Conservation (phyloP, 2,329 filamentous ascomycete genomes). For the Amauroascus verrucosus region DNA sequence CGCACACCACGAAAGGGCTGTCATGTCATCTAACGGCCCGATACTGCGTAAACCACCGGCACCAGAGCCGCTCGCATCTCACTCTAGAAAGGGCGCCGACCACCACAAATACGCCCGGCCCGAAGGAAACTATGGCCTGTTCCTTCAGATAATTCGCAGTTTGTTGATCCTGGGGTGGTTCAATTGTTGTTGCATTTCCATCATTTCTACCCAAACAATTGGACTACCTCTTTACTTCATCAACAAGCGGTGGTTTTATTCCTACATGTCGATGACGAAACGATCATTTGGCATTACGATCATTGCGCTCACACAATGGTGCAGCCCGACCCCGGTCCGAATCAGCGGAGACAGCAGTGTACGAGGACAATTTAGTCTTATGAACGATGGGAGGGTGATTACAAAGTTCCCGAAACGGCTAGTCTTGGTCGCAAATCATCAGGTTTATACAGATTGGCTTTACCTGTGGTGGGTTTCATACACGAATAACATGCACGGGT, state of each 20-base stretch:
- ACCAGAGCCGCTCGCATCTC: constrained; percentile 1
- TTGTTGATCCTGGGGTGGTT: constrained; percentile 39
- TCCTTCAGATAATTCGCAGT: constrained; percentile 38
- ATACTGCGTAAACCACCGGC: constrained; percentile 25
- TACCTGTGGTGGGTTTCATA: constrained; percentile 61
- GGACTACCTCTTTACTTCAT: constrained; percentile 52
- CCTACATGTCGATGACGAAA: constrained; percentile 57
- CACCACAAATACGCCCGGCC: constrained; percentile 21
- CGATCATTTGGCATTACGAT: constrained; percentile 54
- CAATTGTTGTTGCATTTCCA: constrained; percentile 33
- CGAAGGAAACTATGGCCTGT: constrained; percentile 36
- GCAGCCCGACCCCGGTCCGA: constrained; percentile 51
- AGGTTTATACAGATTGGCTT: constrained; percentile 60
- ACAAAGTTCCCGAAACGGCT: constrained; percentile 52
- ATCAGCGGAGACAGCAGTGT: constrained; percentile 54
- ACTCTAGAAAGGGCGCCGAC: constrained; percentile 20
- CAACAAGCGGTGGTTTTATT: constrained; percentile 51
- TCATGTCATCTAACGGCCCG: constrained; percentile 11
- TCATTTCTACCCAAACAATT: constrained; percentile 48
- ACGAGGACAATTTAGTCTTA: constrained; percentile 47
- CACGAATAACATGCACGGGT: constrained; percentile 54
- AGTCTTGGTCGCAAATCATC: constrained; percentile 55
- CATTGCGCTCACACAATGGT: constrained; percentile 53
- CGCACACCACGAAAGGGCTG: not conserved
- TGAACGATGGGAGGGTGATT: constrained; percentile 47